Base-by-base conservation (phyloP, 2,329 filamentous ascomycete species). In the Pezicula carpinea region DNA sequence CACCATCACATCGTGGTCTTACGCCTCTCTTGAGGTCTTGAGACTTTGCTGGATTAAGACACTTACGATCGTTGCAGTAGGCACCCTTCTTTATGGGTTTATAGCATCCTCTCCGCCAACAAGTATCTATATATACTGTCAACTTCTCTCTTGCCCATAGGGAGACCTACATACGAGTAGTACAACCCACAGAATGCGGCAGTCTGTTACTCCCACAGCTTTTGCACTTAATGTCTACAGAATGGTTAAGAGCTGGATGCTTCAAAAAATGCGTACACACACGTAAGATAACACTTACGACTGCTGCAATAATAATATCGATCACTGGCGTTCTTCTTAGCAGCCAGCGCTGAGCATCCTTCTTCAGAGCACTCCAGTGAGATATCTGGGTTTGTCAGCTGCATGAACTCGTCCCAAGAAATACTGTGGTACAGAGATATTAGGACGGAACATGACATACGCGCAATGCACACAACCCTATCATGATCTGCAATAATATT, bases 41-140 rank as follows among this genome's bases (percentile, higher is more conserved):
- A 14, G 14, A 35, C 3, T 6, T 14, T 17, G 3, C 33, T 38
- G 35, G 15, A 5, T 19, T 35, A 7, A 14, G 5, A 17, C 3
- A 26, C 38, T 40, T 40, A 40, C 38, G 38, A 14, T 40, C 38
- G 13, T 23, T 26, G 22, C 38, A 40, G 19, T 40, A 40, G 23
- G 38, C 38, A 26, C 38, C 38, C 13, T 40, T 40, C 22, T 15
- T 40, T 19, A 40, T 40, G 11, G 38, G 19, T n/a, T 40, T 40
- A 40, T 40, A 23, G 22, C 38, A 40, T 14, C 17, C 38, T 23
- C 38, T 40, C 7, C 38, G 10, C 38, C 19, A 23, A 15, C 38
- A 40, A 23, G 38, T 40, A 26, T 40, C 38, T 40, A 15, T 15
- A 4, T 8, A 8, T 3, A 18, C 10, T 14, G 22, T 40, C 10